Evolutionary conservation across 371 early-diverging fungal genomes (phyloP), one percentile per base, ranked within the genome.

Genomic region (Saksenaea oblongispora): DNA sequence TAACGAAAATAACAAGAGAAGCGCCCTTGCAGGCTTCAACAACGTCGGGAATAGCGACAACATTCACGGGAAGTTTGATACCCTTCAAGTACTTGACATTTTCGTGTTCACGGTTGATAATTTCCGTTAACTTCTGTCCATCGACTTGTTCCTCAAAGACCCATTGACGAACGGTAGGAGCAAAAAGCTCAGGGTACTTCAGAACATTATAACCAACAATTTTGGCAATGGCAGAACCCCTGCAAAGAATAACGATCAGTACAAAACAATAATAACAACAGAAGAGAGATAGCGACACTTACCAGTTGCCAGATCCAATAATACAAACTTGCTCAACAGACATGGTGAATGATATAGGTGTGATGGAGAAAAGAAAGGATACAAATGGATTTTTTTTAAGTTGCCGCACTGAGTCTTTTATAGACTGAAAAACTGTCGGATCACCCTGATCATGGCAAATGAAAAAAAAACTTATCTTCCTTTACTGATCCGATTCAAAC

Each of bases 151-250:
- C 98, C 73, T 96, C 94, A 82, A 87, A 96, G n/a, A 96, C 96
- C 97, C 97, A 99, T 87, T 98, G 91, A 62, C 87, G 90, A 44
- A 98, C 95, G 55, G 89, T 84, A 34, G 76, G 69, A 74, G 95
- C 89, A 75, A 95, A 93, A 53, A 90, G 62, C 42, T 84, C 80
- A n/a, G 76, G 71, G 55, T 84, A 82, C 54, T 79, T 73, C 51
- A 61, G 54, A 39, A 95, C 92, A 75, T 97, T 98, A 66, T 80
- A 74, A 42, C 95, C 98, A 31, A 98, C 81, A 61, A 99, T 92
- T 81, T 94, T 94, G 56, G 97, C 95, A 60, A 97, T 93, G 15
- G 95, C 94, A 35, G 96, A 93, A 62, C 99, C 99, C 95, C 94
- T 93, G 73, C 28, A 58, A 51, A 51, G 55, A 17, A 37, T n/a